Evolutionary conservation across 116 monocot genomes (phyloP).

Genomic region (Papilionanthe hybrid): DNA sequence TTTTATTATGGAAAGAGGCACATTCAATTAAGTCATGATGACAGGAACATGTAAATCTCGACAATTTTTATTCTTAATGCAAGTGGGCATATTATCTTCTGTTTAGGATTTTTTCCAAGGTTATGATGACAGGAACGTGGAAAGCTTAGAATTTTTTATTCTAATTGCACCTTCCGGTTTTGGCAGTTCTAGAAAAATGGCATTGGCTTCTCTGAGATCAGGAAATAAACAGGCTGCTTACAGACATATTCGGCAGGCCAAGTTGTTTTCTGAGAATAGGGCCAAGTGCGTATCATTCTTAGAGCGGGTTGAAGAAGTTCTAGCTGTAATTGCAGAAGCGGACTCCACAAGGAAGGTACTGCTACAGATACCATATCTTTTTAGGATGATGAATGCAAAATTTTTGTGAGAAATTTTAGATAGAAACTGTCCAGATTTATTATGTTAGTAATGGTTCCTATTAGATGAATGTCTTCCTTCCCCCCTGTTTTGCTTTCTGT

Average conservation of each 20-base stretch:
- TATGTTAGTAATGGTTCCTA: background rate
- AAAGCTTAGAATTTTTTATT: background rate
- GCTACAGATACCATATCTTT: background rate
- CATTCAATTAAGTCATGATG: background rate
- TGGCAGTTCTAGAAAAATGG: constrained; percentile 62
- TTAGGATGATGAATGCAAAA: background rate
- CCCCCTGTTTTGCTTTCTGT: background rate
- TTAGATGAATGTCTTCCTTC: background rate
- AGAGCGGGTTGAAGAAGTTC: constrained; percentile 77
- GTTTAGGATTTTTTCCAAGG: too few species aligned
- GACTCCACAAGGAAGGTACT: constrained; percentile 78
- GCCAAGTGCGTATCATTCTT: constrained; percentile 43
- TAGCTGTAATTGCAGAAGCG: constrained; percentile 48
- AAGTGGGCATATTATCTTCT: too few species aligned
- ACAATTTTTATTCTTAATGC: too few species aligned
- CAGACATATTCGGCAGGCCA: constrained; percentile 53
- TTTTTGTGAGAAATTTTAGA: background rate
- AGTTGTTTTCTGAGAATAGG: constrained; percentile 56
- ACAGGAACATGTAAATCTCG: too few species aligned
- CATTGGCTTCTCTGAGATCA: constrained; percentile 51
- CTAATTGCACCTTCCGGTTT: background rate
- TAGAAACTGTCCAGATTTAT: background rate
- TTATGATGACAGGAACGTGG: background rate
- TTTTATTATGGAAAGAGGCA: too few species aligned
- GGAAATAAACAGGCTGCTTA: constrained; percentile 65